phyloP scores from a whole-genome alignment of 352 stramenopile genomes.

The Phytophthora hibernalis region DNA sequence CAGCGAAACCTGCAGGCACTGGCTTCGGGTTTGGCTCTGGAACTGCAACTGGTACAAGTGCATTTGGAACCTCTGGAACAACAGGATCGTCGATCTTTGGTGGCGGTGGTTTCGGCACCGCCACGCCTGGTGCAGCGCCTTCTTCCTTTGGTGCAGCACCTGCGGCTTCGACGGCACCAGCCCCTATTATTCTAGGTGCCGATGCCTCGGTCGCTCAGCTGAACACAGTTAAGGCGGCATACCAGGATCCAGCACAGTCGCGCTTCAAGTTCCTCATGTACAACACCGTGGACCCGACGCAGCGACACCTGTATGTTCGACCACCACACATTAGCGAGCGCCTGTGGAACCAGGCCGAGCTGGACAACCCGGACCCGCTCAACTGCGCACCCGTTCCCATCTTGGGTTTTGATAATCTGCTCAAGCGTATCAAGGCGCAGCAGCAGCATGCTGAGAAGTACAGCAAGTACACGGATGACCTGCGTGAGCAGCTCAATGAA shows the following conservation, averaged over 20 bases:
- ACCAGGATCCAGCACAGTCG: slow-evolving; percentile 84
- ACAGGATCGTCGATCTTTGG: slow-evolving; percentile 41
- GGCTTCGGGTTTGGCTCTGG: slow-evolving; percentile 41
- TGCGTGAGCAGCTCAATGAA: slow-evolving; percentile 75
- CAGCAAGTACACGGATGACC: slow-evolving; percentile 79
- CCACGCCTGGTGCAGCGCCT: slow-evolving; percentile 23
- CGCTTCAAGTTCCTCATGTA: slow-evolving; percentile 92
- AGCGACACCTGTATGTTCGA: slow-evolving; percentile 80
- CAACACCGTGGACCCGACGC: slow-evolving; percentile 86
- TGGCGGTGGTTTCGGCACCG: slow-evolving; percentile 45
- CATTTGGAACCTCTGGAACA: slow-evolving; percentile 24
- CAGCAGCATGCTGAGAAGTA: slow-evolving; percentile 85
- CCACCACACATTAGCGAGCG: slow-evolving; percentile 87
- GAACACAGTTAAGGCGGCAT: slow-evolving; percentile 85
- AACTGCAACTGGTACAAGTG: slow-evolving; percentile 17
- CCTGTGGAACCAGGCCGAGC: slow-evolving; percentile 85
- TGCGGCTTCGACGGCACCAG: slow-evolving; percentile 49
- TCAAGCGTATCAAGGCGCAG: slow-evolving; percentile 87
- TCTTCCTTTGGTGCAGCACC: slow-evolving; percentile 42
- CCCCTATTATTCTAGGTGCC: slow-evolving; percentile 76
- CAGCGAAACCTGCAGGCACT: slow-evolving; percentile 28
- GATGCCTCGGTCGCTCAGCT: slow-evolving; percentile 83
- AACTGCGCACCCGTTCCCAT: slow-evolving; percentile 82
- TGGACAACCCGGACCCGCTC: slow-evolving; percentile 87
- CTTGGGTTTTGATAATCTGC: slow-evolving; percentile 78